These are phyloP conservation scores for Pseudogymnoascus sp. DNA, from an alignment of 2,329 filamentous ascomycete species.

Conservation along the genomic window DNA sequence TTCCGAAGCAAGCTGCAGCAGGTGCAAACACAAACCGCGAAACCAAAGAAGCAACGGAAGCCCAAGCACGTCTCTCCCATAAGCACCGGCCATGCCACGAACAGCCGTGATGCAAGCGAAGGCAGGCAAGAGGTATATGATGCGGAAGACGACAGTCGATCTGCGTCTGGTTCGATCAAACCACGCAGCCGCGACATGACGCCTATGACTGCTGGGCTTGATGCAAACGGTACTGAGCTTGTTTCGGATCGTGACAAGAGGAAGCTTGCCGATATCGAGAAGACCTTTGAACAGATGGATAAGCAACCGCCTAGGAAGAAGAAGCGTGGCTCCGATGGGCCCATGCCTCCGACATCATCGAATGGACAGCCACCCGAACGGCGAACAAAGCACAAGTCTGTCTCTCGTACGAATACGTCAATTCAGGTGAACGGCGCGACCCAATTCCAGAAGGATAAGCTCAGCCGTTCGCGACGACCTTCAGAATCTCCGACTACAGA, in stretches of 20 bases:
- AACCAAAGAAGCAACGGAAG: conserved; percentile 36
- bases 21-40: conserved; percentile 35
- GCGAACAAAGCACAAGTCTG: conserved; percentile 27
- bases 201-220: conserved; percentile 46
- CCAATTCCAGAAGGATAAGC: conserved; percentile 25
- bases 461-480: conserved; percentile 24
- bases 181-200: conserved; percentile 60
- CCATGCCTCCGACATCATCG: conserved; percentile 12
- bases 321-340: conserved; percentile 53
- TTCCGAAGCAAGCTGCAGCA: conserved; percentile 43
- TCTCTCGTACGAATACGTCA: conserved; percentile 16
- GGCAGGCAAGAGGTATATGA: conserved; percentile 47
- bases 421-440: conserved; percentile 17
- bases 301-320: conserved; percentile 55
- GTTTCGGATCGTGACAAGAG: conserved; percentile 61
- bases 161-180: conserved; percentile 48
- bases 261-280: conserved; percentile 59
- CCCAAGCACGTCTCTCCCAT: conserved; percentile 53
- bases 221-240: conserved; percentile 48
- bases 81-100: conserved; percentile 54
- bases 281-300: conserved; percentile 56
- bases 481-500: conserved; percentile 26
- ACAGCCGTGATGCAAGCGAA: conserved; percentile 58
- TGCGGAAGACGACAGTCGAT: conserved; percentile 45
- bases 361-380: conserved; percentile 22